phyloP scores from a whole-genome alignment of 2,329 filamentous ascomycete species.

The Sphaerostilbella broomeana region DNA sequence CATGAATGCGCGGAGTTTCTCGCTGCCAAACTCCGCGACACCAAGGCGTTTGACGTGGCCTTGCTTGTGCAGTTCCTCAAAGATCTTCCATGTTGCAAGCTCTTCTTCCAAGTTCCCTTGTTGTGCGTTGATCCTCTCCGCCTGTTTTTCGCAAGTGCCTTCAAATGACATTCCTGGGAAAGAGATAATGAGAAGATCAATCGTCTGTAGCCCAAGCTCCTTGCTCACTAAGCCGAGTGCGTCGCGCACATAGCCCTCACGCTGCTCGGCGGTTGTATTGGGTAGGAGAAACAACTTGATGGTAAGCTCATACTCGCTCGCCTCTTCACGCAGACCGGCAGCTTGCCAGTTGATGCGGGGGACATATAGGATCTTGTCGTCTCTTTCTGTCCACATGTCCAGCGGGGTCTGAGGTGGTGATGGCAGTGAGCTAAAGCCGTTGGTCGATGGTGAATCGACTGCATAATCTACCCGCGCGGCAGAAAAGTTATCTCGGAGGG shows the following conservation, averaged over 20 bases:
- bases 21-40: slow-evolving; percentile 83
- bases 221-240: slow-evolving; percentile 74
- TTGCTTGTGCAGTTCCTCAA: slow-evolving; percentile 66
- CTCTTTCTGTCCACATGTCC: slow-evolving; percentile 62
- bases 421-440: slow-evolving; percentile 26
- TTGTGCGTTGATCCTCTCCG: slow-evolving; percentile 52
- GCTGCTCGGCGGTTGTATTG: slow-evolving; percentile 54
- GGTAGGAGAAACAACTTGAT: slow-evolving; percentile 93
- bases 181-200: slow-evolving; percentile 86
- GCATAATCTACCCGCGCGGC: slow-evolving; percentile 61
- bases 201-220: slow-evolving; percentile 66
- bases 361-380: slow-evolving; percentile 60
- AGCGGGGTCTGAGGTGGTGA: slow-evolving; percentile 21
- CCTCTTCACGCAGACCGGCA: slow-evolving; percentile 71
- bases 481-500: slow-evolving; percentile 75
- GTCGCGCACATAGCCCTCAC: slow-evolving; percentile 65
- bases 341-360: slow-evolving; percentile 69
- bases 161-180: slow-evolving; percentile 94
- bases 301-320: slow-evolving; percentile 84
- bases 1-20: slow-evolving; percentile 73
- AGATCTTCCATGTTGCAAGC: slow-evolving; percentile 59
- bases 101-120: slow-evolving; percentile 63
- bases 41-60: slow-evolving; percentile 72
- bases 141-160: slow-evolving; percentile 79
- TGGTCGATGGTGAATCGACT: slow-evolving; percentile 21